Conservation (phyloP, 2,329 filamentous ascomycete species). For the Keithomyces neogunnii region DNA sequence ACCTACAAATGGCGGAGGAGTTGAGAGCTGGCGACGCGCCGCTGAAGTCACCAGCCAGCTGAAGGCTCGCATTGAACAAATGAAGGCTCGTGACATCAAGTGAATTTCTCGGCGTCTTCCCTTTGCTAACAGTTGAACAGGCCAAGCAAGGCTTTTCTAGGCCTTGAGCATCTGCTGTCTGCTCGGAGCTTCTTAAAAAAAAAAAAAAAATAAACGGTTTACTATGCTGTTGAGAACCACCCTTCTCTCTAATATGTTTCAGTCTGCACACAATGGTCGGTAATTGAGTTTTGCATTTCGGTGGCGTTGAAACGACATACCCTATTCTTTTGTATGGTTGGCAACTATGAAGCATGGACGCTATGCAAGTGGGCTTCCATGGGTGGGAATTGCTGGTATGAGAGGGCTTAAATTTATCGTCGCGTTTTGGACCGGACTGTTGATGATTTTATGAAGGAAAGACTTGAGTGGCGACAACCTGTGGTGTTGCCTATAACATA, state of each 20-base stretch:
- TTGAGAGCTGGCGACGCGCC: constrained; percentile 91
- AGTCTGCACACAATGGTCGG: background rate
- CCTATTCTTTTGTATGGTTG: constrained; percentile 14
- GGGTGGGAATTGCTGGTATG: background rate
- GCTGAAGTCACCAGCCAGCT: constrained; percentile 96
- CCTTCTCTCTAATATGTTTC: background rate
- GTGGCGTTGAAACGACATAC: constrained; percentile 26
- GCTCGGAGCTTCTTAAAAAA: background rate
- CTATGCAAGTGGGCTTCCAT: background rate
- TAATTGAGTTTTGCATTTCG: constrained; percentile 19
- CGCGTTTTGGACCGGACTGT: background rate
- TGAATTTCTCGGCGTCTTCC: background rate
- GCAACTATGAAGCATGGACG: constrained; percentile 2
- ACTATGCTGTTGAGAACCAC: background rate
- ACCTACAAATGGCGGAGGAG: constrained; percentile 23
- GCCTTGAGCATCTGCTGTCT: constrained; percentile 12
- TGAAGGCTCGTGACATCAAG: constrained; percentile 59
- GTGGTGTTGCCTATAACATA: background rate
- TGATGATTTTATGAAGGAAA: constrained; percentile 1
- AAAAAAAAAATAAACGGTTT: constrained; percentile 1
- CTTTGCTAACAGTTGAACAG: constrained; percentile 7
- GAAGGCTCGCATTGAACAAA: constrained; percentile 95
- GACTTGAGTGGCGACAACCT: background rate
- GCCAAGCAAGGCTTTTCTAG: constrained; percentile 22
- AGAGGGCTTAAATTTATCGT: constrained; percentile 3